Evolutionary conservation across 768 basidiomycete genomes (phyloP).

Genomic region (Agaricus sinodeliciosus): DNA sequence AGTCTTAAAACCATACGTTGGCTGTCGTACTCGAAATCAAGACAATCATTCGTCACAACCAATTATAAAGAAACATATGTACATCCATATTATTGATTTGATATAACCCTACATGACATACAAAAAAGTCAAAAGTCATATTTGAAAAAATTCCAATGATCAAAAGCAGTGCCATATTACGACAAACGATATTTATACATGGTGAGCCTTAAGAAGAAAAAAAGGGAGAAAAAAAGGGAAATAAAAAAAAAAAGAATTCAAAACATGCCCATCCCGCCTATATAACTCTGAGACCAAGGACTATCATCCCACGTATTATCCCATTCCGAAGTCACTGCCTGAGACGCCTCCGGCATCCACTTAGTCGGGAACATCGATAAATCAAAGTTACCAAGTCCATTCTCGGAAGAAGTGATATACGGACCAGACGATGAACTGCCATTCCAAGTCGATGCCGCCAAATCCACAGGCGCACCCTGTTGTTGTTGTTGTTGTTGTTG

Average conservation of each 20-base stretch:
- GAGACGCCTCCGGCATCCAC: slow-evolving; percentile 10
- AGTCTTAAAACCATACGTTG: too few species aligned
- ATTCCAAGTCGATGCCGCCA: slow-evolving; percentile 1
- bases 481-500: not conserved
- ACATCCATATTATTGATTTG: too few species aligned
- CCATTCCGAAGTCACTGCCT: slow-evolving; percentile 3
- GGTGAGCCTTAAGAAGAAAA: not conserved
- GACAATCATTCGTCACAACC: too few species aligned
- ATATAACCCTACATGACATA: not conserved
- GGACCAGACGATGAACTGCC: not conserved
- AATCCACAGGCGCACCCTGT: not conserved
- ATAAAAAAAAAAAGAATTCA: not conserved
- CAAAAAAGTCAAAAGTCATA: not conserved
- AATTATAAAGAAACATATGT: too few species aligned
- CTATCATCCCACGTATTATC: slow-evolving; percentile 7
- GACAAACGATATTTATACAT: not conserved
- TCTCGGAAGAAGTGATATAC: not conserved
- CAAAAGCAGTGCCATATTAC: not conserved
- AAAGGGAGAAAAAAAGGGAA: not conserved
- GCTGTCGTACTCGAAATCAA: too few species aligned
- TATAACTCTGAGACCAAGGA: slow-evolving; percentile 4
- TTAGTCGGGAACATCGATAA: slow-evolving; percentile 7
- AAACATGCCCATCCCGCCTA: slow-evolving; percentile 8
- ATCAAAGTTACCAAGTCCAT: slow-evolving; percentile 1
- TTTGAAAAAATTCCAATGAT: not conserved